These are phyloP conservation scores for Entomortierella beljakovae DNA, from an alignment of 192 early-diverging fungal species.

Conservation along the genomic window DNA sequence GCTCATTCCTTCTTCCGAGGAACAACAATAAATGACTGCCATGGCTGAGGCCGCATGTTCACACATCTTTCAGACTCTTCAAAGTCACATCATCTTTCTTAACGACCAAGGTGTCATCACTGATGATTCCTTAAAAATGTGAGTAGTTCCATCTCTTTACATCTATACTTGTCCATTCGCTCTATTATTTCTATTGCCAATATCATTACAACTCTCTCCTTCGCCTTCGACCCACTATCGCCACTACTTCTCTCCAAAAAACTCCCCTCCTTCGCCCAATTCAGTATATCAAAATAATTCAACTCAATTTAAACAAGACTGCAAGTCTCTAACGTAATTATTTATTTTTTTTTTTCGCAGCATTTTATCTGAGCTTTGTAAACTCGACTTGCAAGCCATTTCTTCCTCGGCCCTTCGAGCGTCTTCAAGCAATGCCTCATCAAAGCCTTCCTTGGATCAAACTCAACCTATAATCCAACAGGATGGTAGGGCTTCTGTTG, in stretches of 20 bases:
- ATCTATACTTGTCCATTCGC: neutral
- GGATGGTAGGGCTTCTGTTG: slow-evolving; percentile 17
- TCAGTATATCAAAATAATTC: too few species aligned
- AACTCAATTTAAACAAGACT: too few species aligned
- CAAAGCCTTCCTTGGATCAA: neutral
- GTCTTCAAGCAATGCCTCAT: neutral
- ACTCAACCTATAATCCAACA: neutral
- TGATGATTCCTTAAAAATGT: slow-evolving; percentile 38
- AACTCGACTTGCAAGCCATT: slow-evolving; percentile 29
- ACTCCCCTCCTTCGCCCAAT: too few species aligned
- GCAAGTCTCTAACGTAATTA: too few species aligned
- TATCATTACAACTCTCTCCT: neutral
- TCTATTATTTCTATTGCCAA: neutral
- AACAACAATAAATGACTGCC: too few species aligned
- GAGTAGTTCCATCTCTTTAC: neutral
- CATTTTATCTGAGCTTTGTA: slow-evolving; percentile 37
- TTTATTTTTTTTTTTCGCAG: neutral
- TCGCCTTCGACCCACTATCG: too few species aligned
- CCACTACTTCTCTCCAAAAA: too few species aligned
- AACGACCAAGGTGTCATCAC: slow-evolving; percentile 40
- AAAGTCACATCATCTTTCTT: slow-evolving; percentile 41
- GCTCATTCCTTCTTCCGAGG: neutral
- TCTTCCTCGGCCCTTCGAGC: neutral
- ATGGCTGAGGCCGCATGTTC: slow-evolving; percentile 43
- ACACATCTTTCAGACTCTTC: slow-evolving; percentile 44